These are phyloP conservation scores for Gleditsia sinensis DNA, from an alignment of 306 rosid species.

Conservation along the genomic window DNA sequence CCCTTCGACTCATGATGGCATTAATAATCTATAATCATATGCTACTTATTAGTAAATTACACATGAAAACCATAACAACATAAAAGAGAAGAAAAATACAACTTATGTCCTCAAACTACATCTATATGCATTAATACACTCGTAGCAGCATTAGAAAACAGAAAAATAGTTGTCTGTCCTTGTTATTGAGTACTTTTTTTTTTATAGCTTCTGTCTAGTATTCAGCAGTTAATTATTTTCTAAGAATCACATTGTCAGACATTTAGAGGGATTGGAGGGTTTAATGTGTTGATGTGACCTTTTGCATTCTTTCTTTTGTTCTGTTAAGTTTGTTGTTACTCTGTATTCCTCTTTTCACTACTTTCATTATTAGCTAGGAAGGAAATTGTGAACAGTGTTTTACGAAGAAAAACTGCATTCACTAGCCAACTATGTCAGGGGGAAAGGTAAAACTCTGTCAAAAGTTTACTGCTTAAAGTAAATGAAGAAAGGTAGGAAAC, in stretches of 20 bases:
- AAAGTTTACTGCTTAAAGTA: neutral
- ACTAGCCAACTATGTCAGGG: too few species aligned
- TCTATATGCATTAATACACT: neutral
- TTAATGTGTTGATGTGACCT: neutral
- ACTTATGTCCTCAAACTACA: conserved; percentile 8
- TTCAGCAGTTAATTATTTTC: neutral
- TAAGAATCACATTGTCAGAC: neutral
- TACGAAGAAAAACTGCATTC: too few species aligned
- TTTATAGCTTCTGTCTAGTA: neutral
- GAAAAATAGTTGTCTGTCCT: neutral
- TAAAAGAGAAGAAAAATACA: neutral
- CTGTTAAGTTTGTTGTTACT: neutral
- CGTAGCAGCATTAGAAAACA: conserved; percentile 10
- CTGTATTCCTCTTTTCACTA: neutral
- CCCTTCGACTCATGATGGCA: conserved; percentile 86
- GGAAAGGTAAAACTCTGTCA: too few species aligned
- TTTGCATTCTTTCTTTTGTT: neutral
- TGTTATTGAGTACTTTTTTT: neutral
- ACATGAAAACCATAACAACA: neutral
- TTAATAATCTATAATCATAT: conserved; percentile 68
- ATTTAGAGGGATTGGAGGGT: neutral
- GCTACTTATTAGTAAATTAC: conserved; percentile 34
- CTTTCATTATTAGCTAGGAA: neutral
- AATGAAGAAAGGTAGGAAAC: neutral
- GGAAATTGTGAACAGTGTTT: neutral